Evolutionary conservation across 2,329 filamentous ascomycete species (phyloP).

Genomic region (Xylaria sp.): DNA sequence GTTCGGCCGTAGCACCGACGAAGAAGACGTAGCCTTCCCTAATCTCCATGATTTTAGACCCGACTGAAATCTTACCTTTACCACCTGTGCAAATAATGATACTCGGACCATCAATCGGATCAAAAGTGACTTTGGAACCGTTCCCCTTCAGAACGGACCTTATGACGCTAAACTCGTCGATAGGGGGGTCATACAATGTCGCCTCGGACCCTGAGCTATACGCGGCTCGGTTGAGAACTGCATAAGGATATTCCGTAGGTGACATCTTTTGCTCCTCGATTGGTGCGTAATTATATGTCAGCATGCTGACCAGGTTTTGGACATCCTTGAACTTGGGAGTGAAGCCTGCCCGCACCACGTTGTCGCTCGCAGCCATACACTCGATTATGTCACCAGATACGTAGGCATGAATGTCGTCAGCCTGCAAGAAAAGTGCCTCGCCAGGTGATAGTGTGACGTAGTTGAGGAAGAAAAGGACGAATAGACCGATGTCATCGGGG

Average conservation of each 20-base stretch:
- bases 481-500: conserved; percentile 88
- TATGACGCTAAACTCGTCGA: conserved; percentile 94
- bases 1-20: conserved; percentile 87
- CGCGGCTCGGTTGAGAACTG: conserved; percentile 80
- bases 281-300: conserved; percentile 95
- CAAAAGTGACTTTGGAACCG: conserved; percentile 87
- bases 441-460: conserved; percentile 88
- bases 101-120: conserved; percentile 86
- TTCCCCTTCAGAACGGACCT: conserved; percentile 77
- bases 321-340: conserved; percentile 99
- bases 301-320: conserved; percentile 84
- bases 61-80: conserved; percentile 84
- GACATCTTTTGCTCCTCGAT: conserved; percentile 95
- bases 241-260: conserved; percentile 86
- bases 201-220: conserved; percentile 81
- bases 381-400: conserved; percentile 94
- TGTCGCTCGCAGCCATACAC: conserved; percentile 99
- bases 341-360: conserved; percentile 95
- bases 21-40: conserved; percentile 82
- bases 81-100: conserved; percentile 92
- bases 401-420: conserved; percentile 98
- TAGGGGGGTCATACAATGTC: conserved; percentile 90
- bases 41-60: conserved; percentile 80
- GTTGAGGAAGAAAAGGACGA: conserved; percentile 97
- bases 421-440: conserved; percentile 94